Percentiles rank a stretch among this genome's conserved stretches.
Evolutionary conservation across 2,329 filamentous ascomycete species (phyloP).

Genomic region (Gyromitra esculenta): DNA sequence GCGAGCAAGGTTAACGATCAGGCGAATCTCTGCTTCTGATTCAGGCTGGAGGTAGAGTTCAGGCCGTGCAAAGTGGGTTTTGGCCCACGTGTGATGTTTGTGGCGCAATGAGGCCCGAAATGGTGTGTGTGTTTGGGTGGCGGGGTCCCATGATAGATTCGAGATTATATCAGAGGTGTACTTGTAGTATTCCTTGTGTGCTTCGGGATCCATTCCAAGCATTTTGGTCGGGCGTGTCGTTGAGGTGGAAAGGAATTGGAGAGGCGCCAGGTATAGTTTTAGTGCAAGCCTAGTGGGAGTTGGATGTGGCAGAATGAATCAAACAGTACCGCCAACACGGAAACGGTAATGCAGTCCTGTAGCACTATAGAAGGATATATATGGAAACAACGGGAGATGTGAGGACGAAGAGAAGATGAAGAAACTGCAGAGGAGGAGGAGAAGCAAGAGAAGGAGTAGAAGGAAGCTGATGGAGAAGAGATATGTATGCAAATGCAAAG

Average conservation of each 20-base stretch:
- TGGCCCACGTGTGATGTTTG: constrained; percentile 91
- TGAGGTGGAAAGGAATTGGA: constrained; percentile 2
- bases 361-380: constrained; percentile 14
- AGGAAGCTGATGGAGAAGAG: neutral
- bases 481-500: constrained; percentile 11
- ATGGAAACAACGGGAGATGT: neutral
- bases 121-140: constrained; percentile 64
- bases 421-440: neutral
- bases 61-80: constrained; percentile 86
- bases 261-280: neutral
- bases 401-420: neutral
- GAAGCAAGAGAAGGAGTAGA: neutral
- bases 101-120: constrained; percentile 80
- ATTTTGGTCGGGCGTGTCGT: constrained; percentile 14
- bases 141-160: constrained; percentile 56
- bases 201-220: constrained; percentile 49
- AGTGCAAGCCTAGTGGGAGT: neutral
- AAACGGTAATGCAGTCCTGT: constrained; percentile 1
- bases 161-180: constrained; percentile 56
- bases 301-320: neutral
- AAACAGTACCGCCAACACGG: neutral
- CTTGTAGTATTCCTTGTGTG: constrained; percentile 48
- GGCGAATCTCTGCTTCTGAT: constrained; percentile 81
- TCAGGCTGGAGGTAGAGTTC: constrained; percentile 91
- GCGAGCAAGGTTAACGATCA: constrained; percentile 81